Evolutionary conservation across 106 monocot species (phyloP).

Genomic region (Acorus calamus): DNA sequence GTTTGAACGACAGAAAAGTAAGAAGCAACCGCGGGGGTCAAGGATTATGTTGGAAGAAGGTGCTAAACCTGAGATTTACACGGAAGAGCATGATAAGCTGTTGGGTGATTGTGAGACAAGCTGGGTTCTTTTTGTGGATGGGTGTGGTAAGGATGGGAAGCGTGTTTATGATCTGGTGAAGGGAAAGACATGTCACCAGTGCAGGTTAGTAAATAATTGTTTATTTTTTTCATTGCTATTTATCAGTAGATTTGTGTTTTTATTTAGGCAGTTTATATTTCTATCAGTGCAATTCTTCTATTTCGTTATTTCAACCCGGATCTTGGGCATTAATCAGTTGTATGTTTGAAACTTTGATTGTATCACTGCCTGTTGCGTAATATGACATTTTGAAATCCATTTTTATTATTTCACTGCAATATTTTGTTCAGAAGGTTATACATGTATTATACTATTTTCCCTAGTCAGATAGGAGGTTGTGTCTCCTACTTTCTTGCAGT

Average conservation of each 20-base stretch:
- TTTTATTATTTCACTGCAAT: too few species aligned
- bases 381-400: too few species aligned
- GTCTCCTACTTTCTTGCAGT: too few species aligned
- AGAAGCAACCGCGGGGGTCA: background rate
- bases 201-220: conserved; percentile 38
- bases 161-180: conserved; percentile 64
- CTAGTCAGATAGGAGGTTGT: too few species aligned
- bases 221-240: too few species aligned
- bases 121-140: conserved; percentile 90
- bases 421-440: too few species aligned
- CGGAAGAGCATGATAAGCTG: conserved; percentile 67
- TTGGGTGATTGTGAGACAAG: conserved; percentile 40
- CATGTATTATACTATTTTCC: too few species aligned
- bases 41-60: conserved; percentile 20
- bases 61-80: conserved; percentile 61
- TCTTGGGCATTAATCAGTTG: too few species aligned
- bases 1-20: background rate
- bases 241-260: too few species aligned
- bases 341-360: too few species aligned
- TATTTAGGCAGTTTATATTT: too few species aligned
- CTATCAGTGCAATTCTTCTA: background rate
- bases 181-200: conserved; percentile 87
- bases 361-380: too few species aligned
- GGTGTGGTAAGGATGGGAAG: conserved; percentile 43
- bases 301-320: background rate